phyloP scores from a whole-genome alignment of 441 rosid species.

The Caryocar brasiliense region DNA sequence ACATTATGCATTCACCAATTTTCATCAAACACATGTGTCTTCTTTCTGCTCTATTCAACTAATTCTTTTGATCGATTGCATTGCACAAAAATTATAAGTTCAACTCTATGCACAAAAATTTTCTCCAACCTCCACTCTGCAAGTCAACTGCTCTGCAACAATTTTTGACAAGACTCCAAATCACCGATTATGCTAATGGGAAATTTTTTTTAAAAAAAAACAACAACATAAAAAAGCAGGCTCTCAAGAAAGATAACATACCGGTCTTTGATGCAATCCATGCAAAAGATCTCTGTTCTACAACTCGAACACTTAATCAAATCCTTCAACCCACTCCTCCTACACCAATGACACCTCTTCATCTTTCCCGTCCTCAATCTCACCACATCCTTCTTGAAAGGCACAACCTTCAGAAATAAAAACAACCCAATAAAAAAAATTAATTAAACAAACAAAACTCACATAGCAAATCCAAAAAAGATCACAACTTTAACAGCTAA shows the following conservation, averaged over 20 bases:
- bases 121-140: not conserved
- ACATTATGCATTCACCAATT: not conserved
- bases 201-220: too few species aligned
- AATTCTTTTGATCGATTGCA: not conserved
- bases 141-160: too few species aligned
- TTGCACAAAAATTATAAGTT: not conserved
- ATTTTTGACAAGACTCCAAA: too few species aligned
- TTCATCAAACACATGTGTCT: not conserved
- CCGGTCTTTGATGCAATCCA: conserved; percentile 68
- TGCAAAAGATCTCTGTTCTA: conserved; percentile 57
- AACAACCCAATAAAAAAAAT: too few species aligned
- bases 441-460: not conserved
- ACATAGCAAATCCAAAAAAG: not conserved
- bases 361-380: conserved; percentile 48
- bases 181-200: too few species aligned
- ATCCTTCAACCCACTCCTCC: conserved; percentile 36
- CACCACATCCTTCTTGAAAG: conserved; percentile 45
- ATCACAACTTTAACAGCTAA: not conserved
- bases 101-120: not conserved
- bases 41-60: not conserved
- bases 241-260: conserved; percentile 18
- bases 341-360: conserved; percentile 87
- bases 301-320: conserved; percentile 69
- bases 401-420: conserved; percentile 65
- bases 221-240: not conserved